phyloP scores from a whole-genome alignment of 2,329 filamentous ascomycete genomes.

The Venturiaceae sp. region DNA sequence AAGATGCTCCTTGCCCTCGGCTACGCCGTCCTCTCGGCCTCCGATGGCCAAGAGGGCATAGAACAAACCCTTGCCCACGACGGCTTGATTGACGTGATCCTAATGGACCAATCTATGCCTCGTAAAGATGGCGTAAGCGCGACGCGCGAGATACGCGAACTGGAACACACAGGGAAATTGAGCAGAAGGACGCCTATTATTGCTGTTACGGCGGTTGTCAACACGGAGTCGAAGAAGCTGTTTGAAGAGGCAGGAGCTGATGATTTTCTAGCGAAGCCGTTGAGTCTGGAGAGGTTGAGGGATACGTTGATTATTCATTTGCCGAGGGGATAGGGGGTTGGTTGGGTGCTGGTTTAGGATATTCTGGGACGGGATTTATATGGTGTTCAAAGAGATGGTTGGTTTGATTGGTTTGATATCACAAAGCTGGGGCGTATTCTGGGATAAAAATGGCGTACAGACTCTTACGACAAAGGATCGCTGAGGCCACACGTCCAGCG shows the following conservation, averaged over 20 bases:
- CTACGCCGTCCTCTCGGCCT: background rate
- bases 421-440: too few relatives aligned
- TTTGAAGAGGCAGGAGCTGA: constrained; percentile 6
- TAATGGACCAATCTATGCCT: constrained; percentile 9
- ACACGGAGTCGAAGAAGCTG: background rate
- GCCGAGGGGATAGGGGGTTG: background rate
- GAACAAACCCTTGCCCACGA: background rate
- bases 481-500: too few relatives aligned
- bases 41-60: constrained; percentile 6
- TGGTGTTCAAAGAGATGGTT: too few relatives aligned
- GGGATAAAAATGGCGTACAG: too few relatives aligned
- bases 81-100: background rate
- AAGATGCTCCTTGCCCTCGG: constrained; percentile 2
- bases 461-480: too few relatives aligned
- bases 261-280: constrained; percentile 6
- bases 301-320: background rate
- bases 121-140: constrained; percentile 4
- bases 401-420: too few relatives aligned
- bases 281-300: constrained; percentile 5
- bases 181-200: constrained; percentile 4
- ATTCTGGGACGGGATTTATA: background rate
- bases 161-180: constrained; percentile 6
- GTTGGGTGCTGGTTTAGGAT: background rate
- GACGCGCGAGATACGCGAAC: constrained; percentile 5
- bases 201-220: constrained; percentile 8